Evolutionary conservation across 1,284 basidiomycete species (phyloP).

Genomic region (Phaffia rhodozyma): DNA sequence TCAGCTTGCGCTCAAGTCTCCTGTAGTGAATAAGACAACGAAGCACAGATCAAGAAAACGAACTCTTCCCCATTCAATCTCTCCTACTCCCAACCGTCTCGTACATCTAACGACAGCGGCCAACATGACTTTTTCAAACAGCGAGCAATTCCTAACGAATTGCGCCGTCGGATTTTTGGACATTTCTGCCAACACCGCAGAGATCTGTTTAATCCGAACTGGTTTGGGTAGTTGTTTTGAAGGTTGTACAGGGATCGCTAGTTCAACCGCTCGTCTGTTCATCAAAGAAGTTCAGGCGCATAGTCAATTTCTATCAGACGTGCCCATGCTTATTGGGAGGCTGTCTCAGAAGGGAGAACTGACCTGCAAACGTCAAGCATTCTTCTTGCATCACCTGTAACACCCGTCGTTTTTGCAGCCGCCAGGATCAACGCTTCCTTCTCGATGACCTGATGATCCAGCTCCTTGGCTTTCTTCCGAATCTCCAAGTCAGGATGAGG

Average conservation of each 20-base stretch:
- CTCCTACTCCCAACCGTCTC: slow-evolving; percentile 70
- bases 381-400: slow-evolving; percentile 87
- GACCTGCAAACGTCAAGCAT: slow-evolving; percentile 86
- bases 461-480: slow-evolving; percentile 42
- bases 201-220: slow-evolving; percentile 63
- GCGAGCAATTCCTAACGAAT: slow-evolving; percentile 63
- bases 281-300: neutral
- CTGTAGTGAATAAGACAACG: neutral
- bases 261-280: slow-evolving; percentile 65
- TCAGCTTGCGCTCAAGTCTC: neutral
- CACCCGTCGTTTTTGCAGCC: slow-evolving; percentile 79
- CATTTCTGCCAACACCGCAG: slow-evolving; percentile 73
- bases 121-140: slow-evolving; percentile 83
- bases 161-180: slow-evolving; percentile 79
- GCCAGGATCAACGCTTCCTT: slow-evolving; percentile 76
- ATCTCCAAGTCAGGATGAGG: slow-evolving; percentile 25
- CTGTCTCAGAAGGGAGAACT: slow-evolving; percentile 18
- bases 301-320: slow-evolving; percentile 1
- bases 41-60: slow-evolving; percentile 23
- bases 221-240: slow-evolving; percentile 29
- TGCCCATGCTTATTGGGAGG: neutral
- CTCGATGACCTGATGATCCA: slow-evolving; percentile 49
- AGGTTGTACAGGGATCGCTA: slow-evolving; percentile 37
- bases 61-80: slow-evolving; percentile 73
- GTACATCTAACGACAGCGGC: slow-evolving; percentile 73